Base-by-base conservation (phyloP, 164 flowering plant genomes). In the Vitis riparia region DNA sequence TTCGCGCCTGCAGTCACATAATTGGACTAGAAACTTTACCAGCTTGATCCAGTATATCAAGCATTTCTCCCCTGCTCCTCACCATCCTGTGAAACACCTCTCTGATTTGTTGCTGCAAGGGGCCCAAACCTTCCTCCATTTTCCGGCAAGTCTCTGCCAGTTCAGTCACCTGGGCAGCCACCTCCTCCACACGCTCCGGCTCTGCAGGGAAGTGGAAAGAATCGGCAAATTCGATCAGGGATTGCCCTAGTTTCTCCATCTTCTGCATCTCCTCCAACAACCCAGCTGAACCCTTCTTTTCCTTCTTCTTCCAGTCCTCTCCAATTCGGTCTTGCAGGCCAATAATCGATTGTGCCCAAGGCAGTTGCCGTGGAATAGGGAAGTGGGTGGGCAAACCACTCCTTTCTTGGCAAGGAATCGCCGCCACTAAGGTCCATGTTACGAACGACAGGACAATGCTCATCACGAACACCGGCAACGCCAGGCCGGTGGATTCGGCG, bases 231-330 rank as follows among this genome's bases (percentile, higher is more conserved):
- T 92, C 97, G 1, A 82, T 70, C 80, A 91, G 55, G 1, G 69
- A 29, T 16, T 74, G 80, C 1, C 81, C 85, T 53, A 86, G 60
- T 47, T 74, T 86, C 84, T 92, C 97, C 80, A 89, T 53, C 78
- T 51, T 84, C 83, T 83, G 88, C 77, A 84, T 66, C 79, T 94
- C 98, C 23, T 86, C 89, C 76, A 92, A 55, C 76, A 94, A 76
- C 37, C 98, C 98, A 3, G 73, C 83, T 3, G 70, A 65, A 47
- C 87, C 87, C 27, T 84, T 89, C 87, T 94, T 94, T 84, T 92
- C 98, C 74, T 84, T 94, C 84, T 82, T 88, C 86, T 90, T 88
- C 98, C 89, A 89, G 66, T 94, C 98, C 78, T 94, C 98, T 0
- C 81, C 80, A 15, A 94, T 87, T 61, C 76, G 80, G 65, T 94